Evolutionary conservation across 768 basidiomycete genomes (phyloP).

Genomic region (Fistulinella prunicolor): DNA sequence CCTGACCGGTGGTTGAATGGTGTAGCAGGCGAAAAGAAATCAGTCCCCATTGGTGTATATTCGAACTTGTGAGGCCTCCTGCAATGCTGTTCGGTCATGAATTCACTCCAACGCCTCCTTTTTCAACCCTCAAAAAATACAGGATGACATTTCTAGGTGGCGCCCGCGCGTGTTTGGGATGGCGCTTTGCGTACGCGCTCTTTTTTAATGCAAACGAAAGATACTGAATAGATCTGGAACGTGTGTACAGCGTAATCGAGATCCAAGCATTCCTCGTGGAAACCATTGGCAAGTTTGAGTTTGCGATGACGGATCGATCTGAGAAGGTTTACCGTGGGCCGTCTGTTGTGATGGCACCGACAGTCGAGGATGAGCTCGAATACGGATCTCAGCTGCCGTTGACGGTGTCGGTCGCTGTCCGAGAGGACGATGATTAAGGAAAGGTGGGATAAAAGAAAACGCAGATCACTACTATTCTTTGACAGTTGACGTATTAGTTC

Average conservation of each 20-base stretch:
- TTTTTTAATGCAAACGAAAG: background rate
- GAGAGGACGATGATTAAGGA: background rate
- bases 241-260: slow-evolving; percentile 43
- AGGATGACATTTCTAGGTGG: slow-evolving; percentile 24
- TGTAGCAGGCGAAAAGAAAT: slow-evolving; percentile 15
- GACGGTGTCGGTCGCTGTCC: slow-evolving; percentile 18
- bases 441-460: background rate
- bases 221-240: background rate
- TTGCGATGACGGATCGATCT: slow-evolving; percentile 33
- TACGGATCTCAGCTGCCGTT: slow-evolving; percentile 35
- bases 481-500: background rate
- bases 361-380: slow-evolving; percentile 30
- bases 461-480: background rate
- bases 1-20: slow-evolving; percentile 29
- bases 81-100: no score
- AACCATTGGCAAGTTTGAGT: slow-evolving; percentile 52
- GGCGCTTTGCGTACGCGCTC: slow-evolving; percentile 25
- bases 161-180: slow-evolving; percentile 20
- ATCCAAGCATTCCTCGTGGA: slow-evolving; percentile 60
- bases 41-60: slow-evolving; percentile 26
- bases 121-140: background rate
- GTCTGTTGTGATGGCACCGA: slow-evolving; percentile 35
- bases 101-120: background rate
- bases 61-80: slow-evolving; percentile 26
- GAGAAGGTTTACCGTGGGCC: slow-evolving; percentile 29